Conservation (phyloP, 2,329 filamentous ascomycete genomes). For the Colletotrichum abscissum region DNA sequence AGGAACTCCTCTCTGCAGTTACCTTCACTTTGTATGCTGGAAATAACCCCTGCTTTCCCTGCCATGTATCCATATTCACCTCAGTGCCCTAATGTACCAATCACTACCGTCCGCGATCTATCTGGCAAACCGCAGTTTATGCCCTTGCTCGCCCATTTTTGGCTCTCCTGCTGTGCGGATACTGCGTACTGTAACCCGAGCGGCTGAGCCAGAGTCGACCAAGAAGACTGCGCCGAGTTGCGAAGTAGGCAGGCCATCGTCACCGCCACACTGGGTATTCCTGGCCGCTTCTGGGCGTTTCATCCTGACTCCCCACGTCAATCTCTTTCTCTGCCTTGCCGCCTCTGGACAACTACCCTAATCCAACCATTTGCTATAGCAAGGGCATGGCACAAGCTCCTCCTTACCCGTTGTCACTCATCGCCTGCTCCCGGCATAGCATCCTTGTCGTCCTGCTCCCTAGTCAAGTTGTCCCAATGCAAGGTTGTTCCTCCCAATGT, state of each 20-base stretch:
- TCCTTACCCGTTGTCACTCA: neutral
- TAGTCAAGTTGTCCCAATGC: neutral
- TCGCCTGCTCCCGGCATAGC: neutral
- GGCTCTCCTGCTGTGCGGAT: neutral
- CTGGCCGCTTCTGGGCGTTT: conserved; percentile 30
- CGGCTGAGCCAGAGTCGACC: neutral
- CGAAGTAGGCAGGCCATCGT: conserved; percentile 7
- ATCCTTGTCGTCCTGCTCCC: conserved; percentile 14
- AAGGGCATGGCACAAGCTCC: conserved; percentile 14
- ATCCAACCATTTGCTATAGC: neutral
- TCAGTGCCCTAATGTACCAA: neutral
- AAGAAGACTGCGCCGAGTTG: conserved; percentile 2
- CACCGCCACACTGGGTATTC: conserved; percentile 12
- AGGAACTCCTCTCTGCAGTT: conserved; percentile 2
- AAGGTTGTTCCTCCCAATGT: neutral
- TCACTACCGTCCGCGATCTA: conserved; percentile 4
- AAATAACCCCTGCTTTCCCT: neutral
- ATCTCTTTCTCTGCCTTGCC: conserved; percentile 14
- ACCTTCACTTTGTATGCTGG: neutral
- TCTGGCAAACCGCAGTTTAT: neutral
- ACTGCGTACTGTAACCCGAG: neutral
- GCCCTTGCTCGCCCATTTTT: conserved; percentile 13
- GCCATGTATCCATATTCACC: neutral
- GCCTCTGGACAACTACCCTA: neutral
- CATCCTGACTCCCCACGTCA: conserved; percentile 21